Evolutionary conservation across 139 green algal species (phyloP).

Genomic region (Asterochloris sp.): DNA sequence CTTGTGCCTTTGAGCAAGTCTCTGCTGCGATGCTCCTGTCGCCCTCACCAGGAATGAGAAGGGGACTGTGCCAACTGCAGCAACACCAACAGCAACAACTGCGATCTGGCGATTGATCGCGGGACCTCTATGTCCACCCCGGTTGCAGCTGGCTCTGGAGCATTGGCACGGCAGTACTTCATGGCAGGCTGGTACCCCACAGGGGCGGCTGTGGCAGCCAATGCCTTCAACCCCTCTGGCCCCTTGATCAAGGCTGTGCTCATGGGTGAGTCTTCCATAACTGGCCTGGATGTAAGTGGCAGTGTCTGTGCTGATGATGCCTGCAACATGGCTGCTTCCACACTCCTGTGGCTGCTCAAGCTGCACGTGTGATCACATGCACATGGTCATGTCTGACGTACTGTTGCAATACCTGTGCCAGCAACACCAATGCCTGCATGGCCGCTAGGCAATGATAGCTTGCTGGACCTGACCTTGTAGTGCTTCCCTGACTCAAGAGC

Average conservation of each 20-base stretch:
- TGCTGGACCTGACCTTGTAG: too few relatives aligned
- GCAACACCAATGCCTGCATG: too few relatives aligned
- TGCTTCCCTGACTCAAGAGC: too few relatives aligned
- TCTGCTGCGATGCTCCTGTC: background rate
- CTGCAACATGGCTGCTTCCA: background rate
- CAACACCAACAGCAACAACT: slow-evolving; percentile 4
- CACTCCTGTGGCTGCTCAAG: background rate
- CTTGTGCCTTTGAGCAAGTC: too few relatives aligned
- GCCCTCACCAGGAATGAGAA: background rate
- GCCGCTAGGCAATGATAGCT: too few relatives aligned
- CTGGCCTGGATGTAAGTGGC: too few relatives aligned
- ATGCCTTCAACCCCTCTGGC: slow-evolving; percentile 58
- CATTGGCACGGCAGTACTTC: slow-evolving; percentile 85
- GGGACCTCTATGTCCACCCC: slow-evolving; percentile 90
- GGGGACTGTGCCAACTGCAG: background rate
- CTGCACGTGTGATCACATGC: background rate
- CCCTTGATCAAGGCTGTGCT: slow-evolving; percentile 68
- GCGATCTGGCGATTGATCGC: slow-evolving; percentile 1
- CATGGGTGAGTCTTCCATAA: background rate
- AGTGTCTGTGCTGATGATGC: background rate
- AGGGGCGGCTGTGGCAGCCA: background rate
- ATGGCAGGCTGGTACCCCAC: slow-evolving; percentile 46
- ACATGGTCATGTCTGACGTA: background rate
- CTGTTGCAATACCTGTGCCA: too few relatives aligned
- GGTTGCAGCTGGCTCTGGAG: slow-evolving; percentile 50